Conservation (phyloP, 306 rosid genomes). For the Trifolium pratense region DNA sequence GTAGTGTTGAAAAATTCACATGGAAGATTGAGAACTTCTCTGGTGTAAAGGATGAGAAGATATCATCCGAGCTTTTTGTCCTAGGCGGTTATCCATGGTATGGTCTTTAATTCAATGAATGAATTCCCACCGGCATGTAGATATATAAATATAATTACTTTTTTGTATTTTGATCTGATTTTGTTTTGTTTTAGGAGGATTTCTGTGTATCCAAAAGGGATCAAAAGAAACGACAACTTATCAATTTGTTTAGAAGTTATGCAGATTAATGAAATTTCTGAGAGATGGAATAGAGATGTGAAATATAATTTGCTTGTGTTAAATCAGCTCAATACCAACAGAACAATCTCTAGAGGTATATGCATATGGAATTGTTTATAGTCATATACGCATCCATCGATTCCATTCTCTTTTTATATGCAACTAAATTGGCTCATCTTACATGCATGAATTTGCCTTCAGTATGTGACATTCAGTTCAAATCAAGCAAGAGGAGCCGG, state of each 20-base stretch:
- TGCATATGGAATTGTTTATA: too few relatives aligned
- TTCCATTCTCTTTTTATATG: too few relatives aligned
- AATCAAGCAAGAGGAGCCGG: too few relatives aligned
- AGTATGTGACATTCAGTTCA: not conserved
- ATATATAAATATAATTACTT: not conserved
- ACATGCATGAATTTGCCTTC: not conserved
- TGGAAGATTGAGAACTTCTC: slow-evolving; percentile 37
- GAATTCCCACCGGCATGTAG: not conserved
- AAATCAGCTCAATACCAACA: not conserved
- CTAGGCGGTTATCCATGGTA: slow-evolving; percentile 31
- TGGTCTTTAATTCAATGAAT: not conserved
- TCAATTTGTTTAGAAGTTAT: not conserved
- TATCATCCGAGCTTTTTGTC: slow-evolving; percentile 18
- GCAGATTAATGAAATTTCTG: not conserved
- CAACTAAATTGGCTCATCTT: too few relatives aligned
- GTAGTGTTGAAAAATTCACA: slow-evolving; percentile 15
- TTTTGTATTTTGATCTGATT: not conserved
- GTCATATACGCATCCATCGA: too few relatives aligned
- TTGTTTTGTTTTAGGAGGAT: slow-evolving; percentile 12
- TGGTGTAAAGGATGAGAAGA: not conserved
- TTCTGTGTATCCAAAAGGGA: not conserved
- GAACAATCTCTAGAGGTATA: not conserved
- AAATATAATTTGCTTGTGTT: not conserved
- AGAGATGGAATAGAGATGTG: not conserved
- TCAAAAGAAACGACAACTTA: too few relatives aligned